Evolutionary conservation across 108 stramenopile genomes (phyloP).

Genomic region (Mediolabrus comicus): DNA sequence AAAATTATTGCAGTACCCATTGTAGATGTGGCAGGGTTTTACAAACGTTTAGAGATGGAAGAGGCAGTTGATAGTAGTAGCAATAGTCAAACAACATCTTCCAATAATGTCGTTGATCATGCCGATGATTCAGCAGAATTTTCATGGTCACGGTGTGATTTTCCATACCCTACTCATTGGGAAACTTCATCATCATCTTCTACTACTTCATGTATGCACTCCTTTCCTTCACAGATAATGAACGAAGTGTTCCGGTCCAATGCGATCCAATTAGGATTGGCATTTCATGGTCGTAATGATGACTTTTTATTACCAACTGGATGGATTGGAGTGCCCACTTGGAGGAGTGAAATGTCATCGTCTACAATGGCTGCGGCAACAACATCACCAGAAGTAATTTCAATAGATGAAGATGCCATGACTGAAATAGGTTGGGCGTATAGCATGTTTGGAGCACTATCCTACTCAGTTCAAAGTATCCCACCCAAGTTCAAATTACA

Average conservation of each 20-base stretch:
- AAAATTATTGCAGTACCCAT: constrained; percentile 82
- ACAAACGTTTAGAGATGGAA: constrained; percentile 2
- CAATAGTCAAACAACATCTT: constrained; percentile 1
- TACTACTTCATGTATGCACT: constrained; percentile 81
- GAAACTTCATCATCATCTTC: constrained; percentile 55
- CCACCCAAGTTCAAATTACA: background rate
- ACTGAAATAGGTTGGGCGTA: constrained; percentile 14
- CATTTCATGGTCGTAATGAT: constrained; percentile 90
- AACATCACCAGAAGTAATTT: constrained; percentile 78
- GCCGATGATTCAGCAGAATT: background rate
- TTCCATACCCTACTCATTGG: constrained; percentile 51
- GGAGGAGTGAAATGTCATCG: constrained; percentile 57
- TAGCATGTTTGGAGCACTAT: constrained; percentile 6
- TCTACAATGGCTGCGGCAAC: constrained; percentile 46
- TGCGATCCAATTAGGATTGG: constrained; percentile 90
- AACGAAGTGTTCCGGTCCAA: constrained; percentile 93
- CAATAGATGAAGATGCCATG: constrained; percentile 71
- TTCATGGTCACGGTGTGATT: constrained; percentile 59
- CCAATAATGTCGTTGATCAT: background rate
- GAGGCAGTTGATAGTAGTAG: constrained; percentile 3
- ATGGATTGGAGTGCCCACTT: constrained; percentile 93
- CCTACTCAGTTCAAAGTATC: background rate
- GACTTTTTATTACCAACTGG: constrained; percentile 36
- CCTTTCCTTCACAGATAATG: constrained; percentile 85
- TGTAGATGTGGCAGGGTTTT: constrained; percentile 84